Evolutionary conservation across 805 yeast genomes (phyloP).

Genomic region (Spathaspora gorwiae): DNA sequence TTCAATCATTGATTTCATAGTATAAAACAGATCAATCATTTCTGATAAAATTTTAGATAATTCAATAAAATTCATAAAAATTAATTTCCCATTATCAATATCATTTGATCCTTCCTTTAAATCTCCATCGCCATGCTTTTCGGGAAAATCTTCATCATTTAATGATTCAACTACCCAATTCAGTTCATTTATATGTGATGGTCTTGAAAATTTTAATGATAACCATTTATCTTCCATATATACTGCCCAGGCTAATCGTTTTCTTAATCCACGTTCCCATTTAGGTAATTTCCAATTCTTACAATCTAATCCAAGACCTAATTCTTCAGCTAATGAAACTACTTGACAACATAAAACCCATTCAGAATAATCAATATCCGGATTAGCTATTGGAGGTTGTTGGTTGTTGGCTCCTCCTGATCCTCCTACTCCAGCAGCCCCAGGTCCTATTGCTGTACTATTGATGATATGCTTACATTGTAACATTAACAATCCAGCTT

Average conservation of each 20-base stretch:
- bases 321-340: constrained; percentile 81
- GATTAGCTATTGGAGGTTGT: background rate
- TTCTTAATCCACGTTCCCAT: constrained; percentile 90
- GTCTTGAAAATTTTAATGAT: constrained; percentile 73
- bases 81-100: constrained; percentile 62
- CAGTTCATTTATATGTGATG: constrained; percentile 68
- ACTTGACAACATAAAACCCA: constrained; percentile 87
- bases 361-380: constrained; percentile 51
- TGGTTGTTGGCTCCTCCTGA: background rate
- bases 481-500: constrained; percentile 75
- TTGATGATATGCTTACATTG: constrained; percentile 51
- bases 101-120: constrained; percentile 60
- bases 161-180: constrained; percentile 79
- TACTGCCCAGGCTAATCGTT: constrained; percentile 93
- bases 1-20: constrained; percentile 58
- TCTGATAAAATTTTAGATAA: constrained; percentile 67
- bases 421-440: constrained; percentile 10
- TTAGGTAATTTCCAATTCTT: constrained; percentile 86
- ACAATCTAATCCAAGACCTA: constrained; percentile 89
- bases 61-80: constrained; percentile 65
- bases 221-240: constrained; percentile 92
- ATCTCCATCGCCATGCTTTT: constrained; percentile 52
- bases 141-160: constrained; percentile 75
- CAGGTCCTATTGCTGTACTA: constrained; percentile 6
- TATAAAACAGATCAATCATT: constrained; percentile 66